Percentiles rank a stretch among this genome's conserved stretches.
These are phyloP conservation scores for Lineolata rhizophorae DNA, from an alignment of 495 filamentous ascomycete species.

Conservation along the genomic window DNA sequence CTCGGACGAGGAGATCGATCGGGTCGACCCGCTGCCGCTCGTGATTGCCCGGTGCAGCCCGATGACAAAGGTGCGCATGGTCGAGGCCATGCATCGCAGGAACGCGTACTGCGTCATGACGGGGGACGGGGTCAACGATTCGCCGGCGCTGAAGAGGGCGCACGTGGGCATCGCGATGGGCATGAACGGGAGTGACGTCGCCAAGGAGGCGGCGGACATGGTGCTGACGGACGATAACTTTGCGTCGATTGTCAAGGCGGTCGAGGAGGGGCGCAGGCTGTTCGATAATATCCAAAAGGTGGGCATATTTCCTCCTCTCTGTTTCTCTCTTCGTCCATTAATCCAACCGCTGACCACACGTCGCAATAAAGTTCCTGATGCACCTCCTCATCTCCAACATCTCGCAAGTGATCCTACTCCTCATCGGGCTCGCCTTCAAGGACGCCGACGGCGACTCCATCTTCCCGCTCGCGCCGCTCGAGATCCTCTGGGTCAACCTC, in stretches of 20 bases:
- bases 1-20: constrained; percentile 34
- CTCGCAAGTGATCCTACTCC: constrained; percentile 44
- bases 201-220: constrained; percentile 56
- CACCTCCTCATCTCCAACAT: constrained; percentile 41
- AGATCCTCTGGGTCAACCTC: constrained; percentile 57
- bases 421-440: constrained; percentile 44
- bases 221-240: constrained; percentile 64
- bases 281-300: constrained; percentile 70
- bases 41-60: constrained; percentile 46
- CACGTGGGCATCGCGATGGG: constrained; percentile 71
- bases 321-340: not conserved
- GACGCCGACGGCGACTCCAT: constrained; percentile 37
- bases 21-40: constrained; percentile 33
- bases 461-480: constrained; percentile 49
- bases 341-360: not conserved
- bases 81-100: constrained; percentile 43
- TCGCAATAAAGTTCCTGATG: not conserved
- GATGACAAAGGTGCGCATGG: constrained; percentile 44
- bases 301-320: constrained; percentile 35
- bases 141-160: constrained; percentile 48
- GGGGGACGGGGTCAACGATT: constrained; percentile 51
- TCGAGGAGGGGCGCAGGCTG: constrained; percentile 48
- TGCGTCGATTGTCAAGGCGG: constrained; percentile 48
- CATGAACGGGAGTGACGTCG: constrained; percentile 47
- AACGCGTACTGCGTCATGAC: constrained; percentile 44